Evolutionary conservation across 495 filamentous ascomycete genomes (phyloP).

Genomic region (Bryoglossum gracile): DNA sequence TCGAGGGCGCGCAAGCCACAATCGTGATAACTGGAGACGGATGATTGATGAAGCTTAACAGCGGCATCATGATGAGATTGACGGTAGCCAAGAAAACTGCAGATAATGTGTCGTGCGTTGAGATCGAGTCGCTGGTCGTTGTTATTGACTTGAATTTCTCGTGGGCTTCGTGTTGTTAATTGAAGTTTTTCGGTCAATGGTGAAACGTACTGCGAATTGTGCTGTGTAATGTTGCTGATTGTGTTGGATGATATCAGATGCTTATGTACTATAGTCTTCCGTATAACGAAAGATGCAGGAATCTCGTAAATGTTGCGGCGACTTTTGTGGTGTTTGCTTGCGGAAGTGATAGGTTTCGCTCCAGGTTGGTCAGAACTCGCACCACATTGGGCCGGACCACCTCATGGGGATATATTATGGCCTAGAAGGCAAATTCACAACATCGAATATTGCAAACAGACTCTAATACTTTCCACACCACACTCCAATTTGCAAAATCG

Average conservation of each 20-base stretch:
- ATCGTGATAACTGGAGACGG: too few relatives aligned
- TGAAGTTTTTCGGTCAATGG: neutral
- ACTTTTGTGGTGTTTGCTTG: neutral
- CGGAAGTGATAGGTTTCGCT: neutral
- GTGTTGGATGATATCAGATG: neutral
- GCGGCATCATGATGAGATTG: too few relatives aligned
- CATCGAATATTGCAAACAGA: too few relatives aligned
- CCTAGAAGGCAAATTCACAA: slow-evolving; percentile 1
- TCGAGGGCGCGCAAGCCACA: too few relatives aligned
- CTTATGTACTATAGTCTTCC: too few relatives aligned
- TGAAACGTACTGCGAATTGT: neutral
- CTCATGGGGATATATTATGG: neutral
- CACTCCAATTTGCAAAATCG: too few relatives aligned
- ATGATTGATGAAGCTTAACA: too few relatives aligned
- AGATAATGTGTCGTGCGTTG: neutral
- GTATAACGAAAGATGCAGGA: neutral
- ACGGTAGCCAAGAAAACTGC: too few relatives aligned
- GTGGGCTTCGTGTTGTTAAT: neutral
- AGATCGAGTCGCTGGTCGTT: neutral
- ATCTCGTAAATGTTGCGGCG: neutral
- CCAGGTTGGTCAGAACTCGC: slow-evolving; percentile 1
- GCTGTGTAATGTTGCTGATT: neutral
- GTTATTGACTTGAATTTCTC: neutral
- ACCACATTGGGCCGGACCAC: neutral
- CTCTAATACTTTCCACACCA: too few relatives aligned